Base-by-base conservation (phyloP, 306 rosid genomes). In the Crotalaria pallida region DNA sequence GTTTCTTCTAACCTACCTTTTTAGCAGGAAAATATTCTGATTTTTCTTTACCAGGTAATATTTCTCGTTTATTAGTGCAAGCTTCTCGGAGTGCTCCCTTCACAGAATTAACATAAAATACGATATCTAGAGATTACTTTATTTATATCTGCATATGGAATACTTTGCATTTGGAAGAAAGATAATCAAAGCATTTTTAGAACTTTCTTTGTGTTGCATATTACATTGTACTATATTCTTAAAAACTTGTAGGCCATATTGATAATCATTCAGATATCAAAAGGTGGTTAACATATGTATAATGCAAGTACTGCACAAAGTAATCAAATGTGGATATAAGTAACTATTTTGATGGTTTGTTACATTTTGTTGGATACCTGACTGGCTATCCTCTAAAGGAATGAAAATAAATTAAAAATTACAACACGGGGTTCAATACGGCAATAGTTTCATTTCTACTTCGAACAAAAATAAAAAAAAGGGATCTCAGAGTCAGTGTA, bases 401-500 rank as follows among this genome's bases (percentile, higher is more conserved):
- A 55, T 26, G 27, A 69, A 31, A 72, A 24, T 58, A 62, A 73
- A 52, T 51, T 27, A 51, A 22, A 74, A 64, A 74, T 29, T 45
- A 49, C 38, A 58, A 48, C 48, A 26, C 18, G 6, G 12, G 24
- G 61, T 33, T 7, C 44, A 58, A 48, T 2, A 31, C 58, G 22
- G 40, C 58, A 18, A 11, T 1, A 58, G 29, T 58, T 58, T 48
- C 29, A n/a, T 36, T 70, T 51, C 27, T 52, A 50, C 23, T 12
- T 26, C 36, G 44, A 38, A 21, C 16, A 13, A 64, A 26, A 56
- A 55, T 34, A 40, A 27, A n/a, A 7, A 15, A 26, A 24, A 17
- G 15, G 48, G 23, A 24, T 55, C 58, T 71, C 0, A 11, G 38
- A 19, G 22, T 76, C 40, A 77, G 58, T 71, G 80, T 31, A 84